Evolutionary conservation across 345 rosid genomes (phyloP).

Genomic region (Lenwebbia sp.): DNA sequence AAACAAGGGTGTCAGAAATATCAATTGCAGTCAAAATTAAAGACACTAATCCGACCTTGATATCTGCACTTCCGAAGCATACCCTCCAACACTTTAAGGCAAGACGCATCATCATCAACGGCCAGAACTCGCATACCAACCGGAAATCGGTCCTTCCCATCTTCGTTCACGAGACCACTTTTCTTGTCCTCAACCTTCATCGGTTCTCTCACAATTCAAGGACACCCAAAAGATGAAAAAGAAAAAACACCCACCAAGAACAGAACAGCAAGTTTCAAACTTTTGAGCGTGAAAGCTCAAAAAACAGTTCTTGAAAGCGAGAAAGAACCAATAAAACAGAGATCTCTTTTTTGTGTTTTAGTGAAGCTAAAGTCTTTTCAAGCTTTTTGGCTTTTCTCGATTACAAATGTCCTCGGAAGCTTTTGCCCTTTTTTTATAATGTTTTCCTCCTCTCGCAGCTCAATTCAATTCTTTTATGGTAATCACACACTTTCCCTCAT

Average conservation of each 20-base stretch:
- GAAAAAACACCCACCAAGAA: background rate
- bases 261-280: background rate
- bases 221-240: background rate
- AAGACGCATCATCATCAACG: conserved; percentile 36
- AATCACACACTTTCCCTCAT: background rate
- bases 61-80: conserved; percentile 33
- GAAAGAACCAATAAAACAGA: background rate
- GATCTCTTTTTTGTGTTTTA: background rate
- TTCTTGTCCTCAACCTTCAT: conserved; percentile 16
- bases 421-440: background rate
- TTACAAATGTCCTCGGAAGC: background rate
- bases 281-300: background rate
- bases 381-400: background rate
- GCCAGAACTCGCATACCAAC: conserved; percentile 29
- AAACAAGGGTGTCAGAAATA: background rate
- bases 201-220: background rate
- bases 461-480: background rate
- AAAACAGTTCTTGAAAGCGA: background rate
- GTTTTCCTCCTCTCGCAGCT: background rate
- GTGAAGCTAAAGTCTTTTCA: background rate
- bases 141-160: conserved; percentile 11
- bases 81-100: conserved; percentile 22
- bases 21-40: background rate
- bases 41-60: conserved; percentile 18
- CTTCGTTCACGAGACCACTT: background rate